Evolutionary conservation across 352 stramenopile genomes (phyloP).

Genomic region (Phytophthora palmivora): DNA sequence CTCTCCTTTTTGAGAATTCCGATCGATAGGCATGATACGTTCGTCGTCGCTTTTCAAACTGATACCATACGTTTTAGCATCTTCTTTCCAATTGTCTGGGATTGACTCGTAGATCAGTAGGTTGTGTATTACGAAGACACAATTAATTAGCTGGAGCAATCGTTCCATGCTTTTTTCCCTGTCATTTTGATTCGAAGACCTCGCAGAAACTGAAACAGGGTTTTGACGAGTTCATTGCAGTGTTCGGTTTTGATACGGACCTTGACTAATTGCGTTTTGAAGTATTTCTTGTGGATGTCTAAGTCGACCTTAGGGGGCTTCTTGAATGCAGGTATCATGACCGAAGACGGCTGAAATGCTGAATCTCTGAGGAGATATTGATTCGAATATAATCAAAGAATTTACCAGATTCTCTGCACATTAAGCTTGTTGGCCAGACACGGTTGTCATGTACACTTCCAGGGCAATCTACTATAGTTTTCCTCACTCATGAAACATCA

Average conservation of each 20-base stretch:
- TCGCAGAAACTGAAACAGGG: constrained; percentile 28
- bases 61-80: constrained; percentile 2
- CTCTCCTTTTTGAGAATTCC: background rate
- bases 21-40: constrained; percentile 4
- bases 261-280: constrained; percentile 27
- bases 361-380: constrained; percentile 39
- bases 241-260: constrained; percentile 30
- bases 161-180: constrained; percentile 15
- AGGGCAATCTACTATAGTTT: constrained; percentile 36
- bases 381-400: background rate
- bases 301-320: constrained; percentile 7
- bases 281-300: constrained; percentile 5
- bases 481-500: constrained; percentile 20
- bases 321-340: constrained; percentile 29
- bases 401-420: background rate
- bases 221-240: constrained; percentile 28
- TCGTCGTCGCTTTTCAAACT: constrained; percentile 12
- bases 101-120: constrained; percentile 24
- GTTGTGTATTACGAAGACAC: constrained; percentile 23
- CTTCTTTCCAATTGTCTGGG: constrained; percentile 14
- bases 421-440: constrained; percentile 9
- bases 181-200: too few relatives aligned
- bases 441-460: constrained; percentile 40
- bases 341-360: constrained; percentile 26
- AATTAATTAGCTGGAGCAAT: constrained; percentile 14